Evolutionary conservation across 192 early-diverging fungal genomes (phyloP).

Genomic region (Umbelopsis isabellina): DNA sequence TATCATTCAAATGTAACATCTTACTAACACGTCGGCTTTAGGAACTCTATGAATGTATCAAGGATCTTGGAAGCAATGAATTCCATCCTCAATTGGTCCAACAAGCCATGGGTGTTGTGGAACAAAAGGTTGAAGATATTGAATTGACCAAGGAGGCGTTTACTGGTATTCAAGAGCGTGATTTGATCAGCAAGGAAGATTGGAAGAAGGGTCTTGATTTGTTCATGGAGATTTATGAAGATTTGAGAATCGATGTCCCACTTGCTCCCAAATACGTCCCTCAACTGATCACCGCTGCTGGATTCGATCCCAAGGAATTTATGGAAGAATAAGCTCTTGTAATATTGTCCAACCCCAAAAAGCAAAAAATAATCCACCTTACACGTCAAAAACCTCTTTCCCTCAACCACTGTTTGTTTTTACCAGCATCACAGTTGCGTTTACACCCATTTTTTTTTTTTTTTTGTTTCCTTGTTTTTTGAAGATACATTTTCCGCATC

Average conservation of each 20-base stretch:
- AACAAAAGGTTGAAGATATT: conserved; percentile 11
- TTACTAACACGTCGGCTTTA: background rate
- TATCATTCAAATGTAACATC: background rate
- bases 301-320: conserved; percentile 29
- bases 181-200: conserved; percentile 24
- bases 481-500: conserved; percentile 17
- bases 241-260: conserved; percentile 43
- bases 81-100: conserved; percentile 15
- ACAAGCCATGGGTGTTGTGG: conserved; percentile 16
- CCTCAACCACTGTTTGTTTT: background rate
- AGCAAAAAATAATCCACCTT: background rate
- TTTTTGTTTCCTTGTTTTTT: background rate
- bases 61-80: conserved; percentile 20
- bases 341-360: conserved; percentile 1
- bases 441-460: no score
- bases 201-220: conserved; percentile 28
- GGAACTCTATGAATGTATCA: conserved; percentile 21
- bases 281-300: conserved; percentile 26
- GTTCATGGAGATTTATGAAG: conserved; percentile 41
- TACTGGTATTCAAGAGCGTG: conserved; percentile 16
- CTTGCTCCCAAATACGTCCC: conserved; percentile 39
- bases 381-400: background rate
- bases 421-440: background rate
- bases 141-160: conserved; percentile 12
- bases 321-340: conserved; percentile 24